Conservation (phyloP, 2,329 filamentous ascomycete genomes). For the Monosporascus sp. region DNA sequence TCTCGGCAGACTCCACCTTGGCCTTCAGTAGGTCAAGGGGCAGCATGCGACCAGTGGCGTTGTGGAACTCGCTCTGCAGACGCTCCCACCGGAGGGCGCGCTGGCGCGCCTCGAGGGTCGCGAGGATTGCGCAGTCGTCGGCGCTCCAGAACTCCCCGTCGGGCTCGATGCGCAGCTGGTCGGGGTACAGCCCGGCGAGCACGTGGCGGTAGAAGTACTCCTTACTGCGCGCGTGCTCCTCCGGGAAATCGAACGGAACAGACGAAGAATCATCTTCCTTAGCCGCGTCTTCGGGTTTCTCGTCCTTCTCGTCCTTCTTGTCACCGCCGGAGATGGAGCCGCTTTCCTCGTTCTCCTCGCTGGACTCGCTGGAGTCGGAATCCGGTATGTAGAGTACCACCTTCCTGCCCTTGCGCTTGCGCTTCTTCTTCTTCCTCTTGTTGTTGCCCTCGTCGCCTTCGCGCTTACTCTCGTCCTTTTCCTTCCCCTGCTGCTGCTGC, state of each 20-base stretch:
- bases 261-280: background rate
- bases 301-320: background rate
- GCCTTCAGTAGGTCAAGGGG: constrained; percentile 14
- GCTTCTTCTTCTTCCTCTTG: background rate
- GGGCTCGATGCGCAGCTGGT: constrained; percentile 9
- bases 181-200: constrained; percentile 10
- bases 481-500: no score
- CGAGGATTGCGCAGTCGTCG: constrained; percentile 19
- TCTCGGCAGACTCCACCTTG: constrained; percentile 15
- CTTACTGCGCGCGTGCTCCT: constrained; percentile 8
- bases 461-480: no score
- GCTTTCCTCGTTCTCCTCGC: background rate
- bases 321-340: background rate
- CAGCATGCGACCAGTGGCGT: constrained; percentile 22
- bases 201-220: constrained; percentile 11
- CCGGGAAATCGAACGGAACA: background rate
- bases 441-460: no score
- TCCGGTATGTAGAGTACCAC: background rate
- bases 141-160: constrained; percentile 16
- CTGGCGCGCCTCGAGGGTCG: constrained; percentile 20
- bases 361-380: background rate
- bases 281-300: background rate
- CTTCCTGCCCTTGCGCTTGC: background rate
- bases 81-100: constrained; percentile 18
- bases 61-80: constrained; percentile 23